Percentiles rank a stretch among this genome's conserved stretches.
These are phyloP conservation scores for Firmiana major DNA, from an alignment of 345 rosid genomes.

Conservation along the genomic window DNA sequence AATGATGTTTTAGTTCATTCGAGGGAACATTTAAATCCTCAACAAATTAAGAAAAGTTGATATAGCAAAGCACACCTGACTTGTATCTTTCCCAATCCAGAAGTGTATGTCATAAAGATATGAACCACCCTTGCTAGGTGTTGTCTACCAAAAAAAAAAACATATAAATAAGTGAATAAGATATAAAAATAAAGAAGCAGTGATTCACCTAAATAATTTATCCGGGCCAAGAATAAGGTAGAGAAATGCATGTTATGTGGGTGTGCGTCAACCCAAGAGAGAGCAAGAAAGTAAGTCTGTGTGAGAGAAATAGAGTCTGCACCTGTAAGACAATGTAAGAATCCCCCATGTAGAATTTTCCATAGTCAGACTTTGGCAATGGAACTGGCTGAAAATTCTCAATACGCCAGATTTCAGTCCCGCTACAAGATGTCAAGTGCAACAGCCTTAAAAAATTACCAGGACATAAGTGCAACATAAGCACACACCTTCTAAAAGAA, in stretches of 20 bases:
- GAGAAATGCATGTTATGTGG: background rate
- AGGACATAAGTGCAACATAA: conserved; percentile 9
- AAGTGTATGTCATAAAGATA: conserved; percentile 85
- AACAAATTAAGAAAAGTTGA: conserved; percentile 7
- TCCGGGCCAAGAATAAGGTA: conserved; percentile 12
- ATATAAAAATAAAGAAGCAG: conserved; percentile 18
- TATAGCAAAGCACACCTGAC: conserved; percentile 57
- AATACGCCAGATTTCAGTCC: conserved; percentile 96
- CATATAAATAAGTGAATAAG: background rate
- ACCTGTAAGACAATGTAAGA: conserved; percentile 94
- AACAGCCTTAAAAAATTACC: conserved; percentile 24
- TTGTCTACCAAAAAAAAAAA: conserved; percentile 45
- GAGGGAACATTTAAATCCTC: conserved; percentile 8
- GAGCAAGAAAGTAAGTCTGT: background rate
- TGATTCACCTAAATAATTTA: conserved; percentile 12
- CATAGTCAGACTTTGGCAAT: conserved; percentile 82
- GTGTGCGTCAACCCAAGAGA: background rate
- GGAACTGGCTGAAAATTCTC: conserved; percentile 91
- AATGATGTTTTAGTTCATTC: conserved; percentile 7
- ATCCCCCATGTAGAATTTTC: conserved; percentile 97
- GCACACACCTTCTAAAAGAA: conserved; percentile 20
- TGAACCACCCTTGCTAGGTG: conserved; percentile 79
- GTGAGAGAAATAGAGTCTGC: conserved; percentile 5
- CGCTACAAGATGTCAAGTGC: conserved; percentile 68
- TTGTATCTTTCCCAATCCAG: conserved; percentile 98